These are phyloP conservation scores for Fomes fomentarius DNA, from an alignment of 1,284 basidiomycete species.

Conservation along the genomic window DNA sequence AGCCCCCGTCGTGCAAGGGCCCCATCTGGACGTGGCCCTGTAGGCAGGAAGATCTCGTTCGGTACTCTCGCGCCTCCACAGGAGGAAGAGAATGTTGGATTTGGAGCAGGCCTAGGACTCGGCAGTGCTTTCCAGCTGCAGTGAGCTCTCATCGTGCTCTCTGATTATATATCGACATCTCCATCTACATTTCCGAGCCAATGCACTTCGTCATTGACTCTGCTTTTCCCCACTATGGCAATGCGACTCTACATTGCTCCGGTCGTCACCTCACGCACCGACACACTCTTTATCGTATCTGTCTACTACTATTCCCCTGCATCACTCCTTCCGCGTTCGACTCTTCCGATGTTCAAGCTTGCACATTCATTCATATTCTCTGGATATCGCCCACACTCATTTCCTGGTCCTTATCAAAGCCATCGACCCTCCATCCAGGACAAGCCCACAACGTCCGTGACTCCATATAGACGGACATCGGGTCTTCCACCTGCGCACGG, in stretches of 20 bases:
- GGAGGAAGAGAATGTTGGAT: slow-evolving; percentile 34
- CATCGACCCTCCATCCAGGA: background rate
- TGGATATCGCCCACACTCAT: slow-evolving; percentile 3
- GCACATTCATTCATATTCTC: slow-evolving; percentile 4
- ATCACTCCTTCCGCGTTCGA: background rate
- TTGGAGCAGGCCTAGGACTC: slow-evolving; percentile 37
- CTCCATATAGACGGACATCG: background rate
- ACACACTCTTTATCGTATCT: too few species aligned
- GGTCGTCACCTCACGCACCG: too few species aligned
- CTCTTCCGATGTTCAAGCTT: background rate
- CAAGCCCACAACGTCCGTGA: background rate
- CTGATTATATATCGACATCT: too few species aligned
- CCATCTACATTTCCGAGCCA: background rate
- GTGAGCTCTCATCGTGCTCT: slow-evolving; percentile 38
- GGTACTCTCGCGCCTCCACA: slow-evolving; percentile 42
- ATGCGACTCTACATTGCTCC: too few species aligned
- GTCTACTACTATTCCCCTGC: background rate
- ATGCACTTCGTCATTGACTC: too few species aligned
- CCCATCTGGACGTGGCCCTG: slow-evolving; percentile 21
- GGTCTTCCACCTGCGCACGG: slow-evolving; percentile 7
- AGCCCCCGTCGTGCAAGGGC: slow-evolving; percentile 29
- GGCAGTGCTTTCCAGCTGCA: slow-evolving; percentile 66
- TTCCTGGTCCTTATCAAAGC: slow-evolving; percentile 5
- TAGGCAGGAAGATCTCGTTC: slow-evolving; percentile 54
- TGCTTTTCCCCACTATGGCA: too few species aligned